A percentile compares a stretch with the other conserved stretches of the same genome.
Evolutionary conservation across 148 eudicot genomes (phyloP).

Genomic region (Rhododendron molle): DNA sequence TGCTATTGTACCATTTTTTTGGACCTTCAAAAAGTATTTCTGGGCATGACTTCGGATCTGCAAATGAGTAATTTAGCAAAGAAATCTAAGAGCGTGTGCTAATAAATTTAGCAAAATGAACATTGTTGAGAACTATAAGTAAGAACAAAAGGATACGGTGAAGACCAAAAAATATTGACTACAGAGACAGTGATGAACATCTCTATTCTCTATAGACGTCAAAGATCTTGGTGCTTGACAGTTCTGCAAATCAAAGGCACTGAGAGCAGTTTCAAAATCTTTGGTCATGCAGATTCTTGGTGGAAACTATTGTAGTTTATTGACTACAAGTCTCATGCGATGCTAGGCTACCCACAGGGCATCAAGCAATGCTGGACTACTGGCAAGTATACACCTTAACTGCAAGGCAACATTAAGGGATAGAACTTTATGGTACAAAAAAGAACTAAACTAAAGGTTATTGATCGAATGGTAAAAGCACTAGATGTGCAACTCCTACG

Average conservation of each 20-base stretch:
- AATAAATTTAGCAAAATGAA: neutral
- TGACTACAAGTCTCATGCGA: neutral
- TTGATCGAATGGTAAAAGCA: neutral
- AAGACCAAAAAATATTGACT: neutral
- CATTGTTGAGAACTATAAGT: neutral
- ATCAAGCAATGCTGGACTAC: neutral
- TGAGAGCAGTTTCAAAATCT: neutral
- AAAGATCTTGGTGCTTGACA: neutral
- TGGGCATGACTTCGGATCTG: constrained; percentile 97
- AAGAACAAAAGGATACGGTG: neutral
- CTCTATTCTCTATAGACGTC: too few species aligned
- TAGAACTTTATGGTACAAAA: neutral
- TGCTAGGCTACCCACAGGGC: neutral
- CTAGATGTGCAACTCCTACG: neutral
- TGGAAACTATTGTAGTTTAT: neutral
- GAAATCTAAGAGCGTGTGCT: neutral
- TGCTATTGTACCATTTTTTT: constrained; percentile 79
- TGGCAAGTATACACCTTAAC: neutral
- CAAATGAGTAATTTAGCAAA: constrained; percentile 5
- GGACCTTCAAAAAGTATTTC: constrained; percentile 89
- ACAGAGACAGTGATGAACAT: neutral
- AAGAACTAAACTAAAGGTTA: neutral
- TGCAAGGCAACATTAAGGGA: neutral
- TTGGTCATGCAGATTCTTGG: neutral
- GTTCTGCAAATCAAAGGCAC: neutral